Conservation (phyloP, 2,329 filamentous ascomycete genomes). For the Alternaria arborescens region DNA sequence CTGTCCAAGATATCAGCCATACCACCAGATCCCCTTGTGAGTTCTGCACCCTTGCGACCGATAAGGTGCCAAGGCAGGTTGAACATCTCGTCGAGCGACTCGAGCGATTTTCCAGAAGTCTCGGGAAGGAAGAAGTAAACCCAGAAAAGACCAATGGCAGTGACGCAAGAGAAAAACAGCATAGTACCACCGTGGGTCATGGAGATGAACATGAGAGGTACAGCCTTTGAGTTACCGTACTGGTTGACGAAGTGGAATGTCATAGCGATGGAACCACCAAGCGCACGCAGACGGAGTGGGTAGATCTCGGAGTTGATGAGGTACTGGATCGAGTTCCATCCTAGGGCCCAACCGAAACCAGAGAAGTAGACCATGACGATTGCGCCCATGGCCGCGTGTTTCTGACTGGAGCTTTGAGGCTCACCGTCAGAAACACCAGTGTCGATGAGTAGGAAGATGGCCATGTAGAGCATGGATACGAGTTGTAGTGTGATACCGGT, state of each 20-base stretch:
- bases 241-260: constrained; percentile 81
- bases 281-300: constrained; percentile 74
- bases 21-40: constrained; percentile 44
- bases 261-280: constrained; percentile 77
- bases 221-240: constrained; percentile 76
- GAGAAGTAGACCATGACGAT: constrained; percentile 70
- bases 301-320: constrained; percentile 81
- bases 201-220: constrained; percentile 76
- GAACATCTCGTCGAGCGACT: constrained; percentile 77
- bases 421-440: constrained; percentile 61
- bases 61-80: constrained; percentile 78
- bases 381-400: constrained; percentile 69
- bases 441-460: constrained; percentile 67
- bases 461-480: constrained; percentile 64
- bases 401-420: constrained; percentile 58
- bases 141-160: constrained; percentile 72
- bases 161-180: constrained; percentile 77
- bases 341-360: constrained; percentile 52
- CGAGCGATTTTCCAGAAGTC: constrained; percentile 69
- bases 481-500: constrained; percentile 60
- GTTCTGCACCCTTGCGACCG: constrained; percentile 57
- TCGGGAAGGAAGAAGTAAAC: constrained; percentile 78
- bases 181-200: constrained; percentile 73
- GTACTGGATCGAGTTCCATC: constrained; percentile 81
- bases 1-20: constrained; percentile 45